Conservation (phyloP, 2,329 filamentous ascomycete genomes). For the Leptographium galeiforme region DNA sequence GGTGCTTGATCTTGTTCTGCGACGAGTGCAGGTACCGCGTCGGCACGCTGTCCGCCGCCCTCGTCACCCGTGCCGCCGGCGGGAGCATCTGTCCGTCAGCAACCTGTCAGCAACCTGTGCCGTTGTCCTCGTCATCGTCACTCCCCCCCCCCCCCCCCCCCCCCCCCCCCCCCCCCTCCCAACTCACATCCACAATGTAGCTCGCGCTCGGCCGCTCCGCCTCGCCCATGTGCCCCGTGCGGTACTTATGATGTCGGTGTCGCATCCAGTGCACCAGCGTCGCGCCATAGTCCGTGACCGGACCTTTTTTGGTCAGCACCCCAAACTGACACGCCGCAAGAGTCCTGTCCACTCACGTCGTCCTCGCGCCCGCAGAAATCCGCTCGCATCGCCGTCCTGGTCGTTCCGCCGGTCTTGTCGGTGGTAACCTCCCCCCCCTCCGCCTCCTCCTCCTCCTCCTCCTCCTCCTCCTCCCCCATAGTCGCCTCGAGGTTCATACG, state of each 20-base stretch:
- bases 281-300: constrained; percentile 85
- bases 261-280: constrained; percentile 88
- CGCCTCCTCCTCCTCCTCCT: constrained; percentile 7
- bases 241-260: constrained; percentile 63
- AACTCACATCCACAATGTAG: constrained; percentile 68
- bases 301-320: constrained; percentile 37
- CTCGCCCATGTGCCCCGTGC: constrained; percentile 58
- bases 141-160: constrained; percentile 15
- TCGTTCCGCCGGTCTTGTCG: background rate
- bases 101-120: background rate
- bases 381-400: constrained; percentile 3
- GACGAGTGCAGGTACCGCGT: constrained; percentile 97
- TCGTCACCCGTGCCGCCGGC: constrained; percentile 59
- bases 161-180: constrained; percentile 20
- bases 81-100: constrained; percentile 58
- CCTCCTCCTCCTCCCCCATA: constrained; percentile 8
- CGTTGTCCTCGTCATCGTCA: too few relatives aligned
- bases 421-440: constrained; percentile 2
- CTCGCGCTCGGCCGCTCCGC: constrained; percentile 73
- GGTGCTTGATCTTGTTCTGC: constrained; percentile 94
- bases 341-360: constrained; percentile 8
- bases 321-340: background rate
- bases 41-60: constrained; percentile 74
- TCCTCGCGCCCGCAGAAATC: constrained; percentile 10
- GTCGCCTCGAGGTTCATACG: constrained; percentile 13